Conservation (phyloP, 169 alveolate species). For the Eimeria maxima region DNA sequence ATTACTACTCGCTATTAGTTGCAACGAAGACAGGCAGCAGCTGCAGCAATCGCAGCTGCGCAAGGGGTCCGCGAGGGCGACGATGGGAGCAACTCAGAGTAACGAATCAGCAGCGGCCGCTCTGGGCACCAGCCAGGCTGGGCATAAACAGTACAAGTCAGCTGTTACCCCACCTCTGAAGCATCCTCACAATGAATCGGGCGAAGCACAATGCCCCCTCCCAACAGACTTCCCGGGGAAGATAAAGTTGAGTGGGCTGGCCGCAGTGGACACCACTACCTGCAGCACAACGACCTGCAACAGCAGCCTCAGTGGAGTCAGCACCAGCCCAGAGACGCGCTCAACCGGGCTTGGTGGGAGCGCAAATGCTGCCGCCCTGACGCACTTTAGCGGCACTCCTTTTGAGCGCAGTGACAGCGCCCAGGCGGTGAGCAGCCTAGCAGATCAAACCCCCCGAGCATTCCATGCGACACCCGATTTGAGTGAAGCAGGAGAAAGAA, state of each 20-base stretch:
- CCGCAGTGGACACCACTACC: constrained; percentile 50
- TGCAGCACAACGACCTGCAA: constrained; percentile 70
- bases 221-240: background rate
- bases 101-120: constrained; percentile 8
- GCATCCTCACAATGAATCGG: background rate
- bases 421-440: constrained; percentile 64
- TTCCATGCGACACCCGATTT: background rate
- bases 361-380: constrained; percentile 7
- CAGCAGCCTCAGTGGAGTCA: constrained; percentile 65
- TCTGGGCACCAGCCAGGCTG: constrained; percentile 7
- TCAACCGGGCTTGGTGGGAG: constrained; percentile 14
- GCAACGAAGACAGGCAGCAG: constrained; percentile 16
- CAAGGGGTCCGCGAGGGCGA: background rate
- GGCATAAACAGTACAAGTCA: background rate
- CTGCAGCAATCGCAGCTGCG: background rate
- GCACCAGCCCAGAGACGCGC: constrained; percentile 32
- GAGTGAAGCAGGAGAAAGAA: background rate
- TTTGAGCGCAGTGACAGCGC: constrained; percentile 69
- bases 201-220: background rate
- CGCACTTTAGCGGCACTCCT: constrained; percentile 17
- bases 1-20: background rate
- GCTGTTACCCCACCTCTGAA: background rate
- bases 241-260: constrained; percentile 39
- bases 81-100: constrained; percentile 55
- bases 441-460: constrained; percentile 27